Evolutionary conservation across 441 rosid species (phyloP).

Genomic region (Manihot esculenta): DNA sequence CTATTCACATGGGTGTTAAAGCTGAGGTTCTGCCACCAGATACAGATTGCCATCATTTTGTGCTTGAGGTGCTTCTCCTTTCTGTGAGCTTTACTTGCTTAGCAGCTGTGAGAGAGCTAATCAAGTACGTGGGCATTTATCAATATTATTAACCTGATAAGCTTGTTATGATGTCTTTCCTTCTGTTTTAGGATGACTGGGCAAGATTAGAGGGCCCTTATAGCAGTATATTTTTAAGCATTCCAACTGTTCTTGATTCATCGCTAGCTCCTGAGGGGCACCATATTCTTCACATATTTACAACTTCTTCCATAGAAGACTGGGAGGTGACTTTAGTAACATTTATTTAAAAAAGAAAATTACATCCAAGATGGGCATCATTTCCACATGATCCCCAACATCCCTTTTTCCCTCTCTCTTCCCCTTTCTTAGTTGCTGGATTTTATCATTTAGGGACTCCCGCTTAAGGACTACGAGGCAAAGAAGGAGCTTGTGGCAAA

Average conservation of each 20-base stretch:
- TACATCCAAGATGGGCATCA: not conserved
- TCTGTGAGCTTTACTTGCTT: constrained; percentile 11
- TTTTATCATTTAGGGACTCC: constrained; percentile 56
- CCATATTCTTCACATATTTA: constrained; percentile 91
- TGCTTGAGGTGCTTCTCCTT: constrained; percentile 69
- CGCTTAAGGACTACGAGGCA: constrained; percentile 72
- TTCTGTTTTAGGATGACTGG: constrained; percentile 60
- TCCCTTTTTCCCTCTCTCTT: not conserved
- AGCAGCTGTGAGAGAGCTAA: not conserved
- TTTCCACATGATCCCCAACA: not conserved
- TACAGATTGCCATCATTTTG: constrained; percentile 93
- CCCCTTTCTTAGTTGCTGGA: not conserved
- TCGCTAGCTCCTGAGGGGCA: constrained; percentile 79
- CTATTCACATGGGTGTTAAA: constrained; percentile 95
- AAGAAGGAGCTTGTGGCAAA: constrained; percentile 72
- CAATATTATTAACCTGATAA: constrained; percentile 4
- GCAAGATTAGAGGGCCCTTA: constrained; percentile 70
- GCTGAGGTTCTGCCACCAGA: constrained; percentile 80
- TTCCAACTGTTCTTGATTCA: constrained; percentile 93
- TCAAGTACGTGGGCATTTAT: not conserved
- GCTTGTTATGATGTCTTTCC: constrained; percentile 12
- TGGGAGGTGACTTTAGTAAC: constrained; percentile 62
- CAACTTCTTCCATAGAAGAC: constrained; percentile 81
- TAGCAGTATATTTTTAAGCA: constrained; percentile 95
- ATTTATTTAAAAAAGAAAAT: constrained; percentile 7